Percentiles rank a stretch among this genome's conserved stretches.
Evolutionary conservation across 2,329 filamentous ascomycete species (phyloP).

Genomic region (Aspergillus awamori): DNA sequence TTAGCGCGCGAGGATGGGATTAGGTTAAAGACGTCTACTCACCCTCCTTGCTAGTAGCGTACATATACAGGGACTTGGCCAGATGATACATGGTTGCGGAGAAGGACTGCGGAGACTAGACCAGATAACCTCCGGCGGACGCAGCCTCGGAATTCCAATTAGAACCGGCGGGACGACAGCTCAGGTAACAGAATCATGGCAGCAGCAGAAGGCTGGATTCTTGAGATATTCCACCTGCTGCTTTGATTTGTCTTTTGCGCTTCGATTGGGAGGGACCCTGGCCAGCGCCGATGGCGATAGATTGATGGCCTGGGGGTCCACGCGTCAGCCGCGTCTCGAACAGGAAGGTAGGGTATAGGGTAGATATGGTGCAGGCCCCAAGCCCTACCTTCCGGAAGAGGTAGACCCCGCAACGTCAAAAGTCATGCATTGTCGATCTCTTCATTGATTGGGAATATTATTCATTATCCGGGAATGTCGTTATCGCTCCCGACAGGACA

Average conservation of each 20-base stretch:
- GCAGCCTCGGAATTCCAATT: constrained; percentile 19
- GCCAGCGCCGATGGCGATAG: constrained; percentile 2
- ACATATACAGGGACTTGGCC: constrained; percentile 89
- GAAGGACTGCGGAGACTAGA: constrained; percentile 21
- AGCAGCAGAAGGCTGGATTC: constrained; percentile 11
- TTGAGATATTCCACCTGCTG: background rate
- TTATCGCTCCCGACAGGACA: background rate
- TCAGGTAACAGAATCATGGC: constrained; percentile 25
- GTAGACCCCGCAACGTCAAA: constrained; percentile 10
- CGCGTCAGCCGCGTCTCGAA: constrained; percentile 29
- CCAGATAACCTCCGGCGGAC: constrained; percentile 22
- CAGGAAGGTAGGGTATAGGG: constrained; percentile 35
- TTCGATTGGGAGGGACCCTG: background rate
- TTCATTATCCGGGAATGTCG: background rate
- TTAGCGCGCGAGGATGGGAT: background rate
- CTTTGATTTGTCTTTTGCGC: background rate
- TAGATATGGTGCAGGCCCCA: constrained; percentile 4
- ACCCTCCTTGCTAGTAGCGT: constrained; percentile 97
- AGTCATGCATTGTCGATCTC: constrained; percentile 5
- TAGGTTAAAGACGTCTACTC: constrained; percentile 20
- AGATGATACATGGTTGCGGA: constrained; percentile 81
- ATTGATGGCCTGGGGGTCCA: constrained; percentile 13
- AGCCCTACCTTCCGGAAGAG: constrained; percentile 23
- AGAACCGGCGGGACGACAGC: constrained; percentile 15
- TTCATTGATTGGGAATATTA: background rate